Evolutionary conservation across 208 protist species (phyloP).

Genomic region (Leptomonas pyrrhocoris): DNA sequence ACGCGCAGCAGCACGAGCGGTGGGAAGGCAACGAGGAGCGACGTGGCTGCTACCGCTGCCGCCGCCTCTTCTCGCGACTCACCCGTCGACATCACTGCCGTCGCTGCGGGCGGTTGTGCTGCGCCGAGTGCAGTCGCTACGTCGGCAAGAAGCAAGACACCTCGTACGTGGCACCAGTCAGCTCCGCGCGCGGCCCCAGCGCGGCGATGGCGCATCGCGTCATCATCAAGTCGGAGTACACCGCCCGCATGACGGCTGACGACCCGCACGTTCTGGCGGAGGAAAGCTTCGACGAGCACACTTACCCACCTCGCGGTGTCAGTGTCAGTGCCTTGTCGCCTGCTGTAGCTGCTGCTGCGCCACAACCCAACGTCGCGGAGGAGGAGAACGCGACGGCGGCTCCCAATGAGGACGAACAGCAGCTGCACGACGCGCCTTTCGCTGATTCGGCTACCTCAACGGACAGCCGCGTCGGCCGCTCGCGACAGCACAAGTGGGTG

Average conservation of each 20-base stretch:
- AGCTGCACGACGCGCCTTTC: constrained; percentile 3
- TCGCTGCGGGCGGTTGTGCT: constrained; percentile 70
- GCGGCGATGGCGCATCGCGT: constrained; percentile 23
- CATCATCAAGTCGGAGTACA: constrained; percentile 51
- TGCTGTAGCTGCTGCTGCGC: not conserved
- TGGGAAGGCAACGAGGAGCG: constrained; percentile 62
- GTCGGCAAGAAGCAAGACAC: constrained; percentile 60
- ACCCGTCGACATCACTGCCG: constrained; percentile 69
- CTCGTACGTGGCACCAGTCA: constrained; percentile 23
- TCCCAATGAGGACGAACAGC: constrained; percentile 8
- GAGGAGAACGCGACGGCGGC: not conserved
- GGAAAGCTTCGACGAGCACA: constrained; percentile 54
- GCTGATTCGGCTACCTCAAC: not conserved
- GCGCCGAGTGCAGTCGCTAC: constrained; percentile 63
- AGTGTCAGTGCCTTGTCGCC: not conserved
- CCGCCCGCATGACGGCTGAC: constrained; percentile 35
- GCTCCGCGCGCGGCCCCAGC: not conserved
- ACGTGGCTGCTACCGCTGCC: constrained; percentile 49
- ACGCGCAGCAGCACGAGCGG: constrained; percentile 43
- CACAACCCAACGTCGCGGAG: not conserved
- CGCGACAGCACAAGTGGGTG: constrained; percentile 38
- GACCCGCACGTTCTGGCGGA: constrained; percentile 35
- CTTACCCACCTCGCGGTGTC: constrained; percentile 23
- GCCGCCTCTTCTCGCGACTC: constrained; percentile 45
- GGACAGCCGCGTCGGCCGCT: not conserved